These are phyloP conservation scores for Leucoagaricus sp. DNA, from an alignment of 1,284 basidiomycete species.

Conservation along the genomic window DNA sequence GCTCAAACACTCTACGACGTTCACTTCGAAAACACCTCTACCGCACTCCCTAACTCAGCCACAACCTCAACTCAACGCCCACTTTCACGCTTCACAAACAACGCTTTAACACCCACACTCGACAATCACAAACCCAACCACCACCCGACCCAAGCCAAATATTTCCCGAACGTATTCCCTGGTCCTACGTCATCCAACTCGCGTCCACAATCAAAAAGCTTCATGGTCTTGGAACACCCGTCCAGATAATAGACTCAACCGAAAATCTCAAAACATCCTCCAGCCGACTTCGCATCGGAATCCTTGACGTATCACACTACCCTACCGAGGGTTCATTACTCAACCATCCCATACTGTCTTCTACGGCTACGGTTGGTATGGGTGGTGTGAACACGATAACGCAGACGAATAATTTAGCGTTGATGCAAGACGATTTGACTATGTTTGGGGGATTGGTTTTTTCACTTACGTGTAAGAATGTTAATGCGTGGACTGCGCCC, in stretches of 20 bases:
- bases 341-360: too few relatives aligned
- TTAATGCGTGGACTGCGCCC: conserved; percentile 55
- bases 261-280: conserved; percentile 80
- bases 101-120: too few relatives aligned
- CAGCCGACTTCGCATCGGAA: conserved; percentile 60
- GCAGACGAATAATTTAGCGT: conserved; percentile 55
- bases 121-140: too few relatives aligned
- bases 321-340: background rate
- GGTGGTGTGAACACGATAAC: too few relatives aligned
- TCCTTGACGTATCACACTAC: conserved; percentile 83
- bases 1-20: conserved; percentile 82
- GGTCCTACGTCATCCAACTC: conserved; percentile 94
- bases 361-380: too few relatives aligned
- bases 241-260: conserved; percentile 83
- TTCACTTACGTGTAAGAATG: conserved; percentile 73
- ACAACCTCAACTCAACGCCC: too few relatives aligned
- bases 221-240: conserved; percentile 82
- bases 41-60: too few relatives aligned
- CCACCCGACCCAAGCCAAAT: conserved; percentile 18
- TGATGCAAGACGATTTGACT: conserved; percentile 90
- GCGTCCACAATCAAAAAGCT: conserved; percentile 85
- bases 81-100: conserved; percentile 12
- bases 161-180: conserved; percentile 84
- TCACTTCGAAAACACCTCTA: conserved; percentile 44
- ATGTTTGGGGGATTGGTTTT: conserved; percentile 88